Base-by-base conservation (phyloP, 352 stramenopile genomes). In the Aphanomyces invadans region DNA sequence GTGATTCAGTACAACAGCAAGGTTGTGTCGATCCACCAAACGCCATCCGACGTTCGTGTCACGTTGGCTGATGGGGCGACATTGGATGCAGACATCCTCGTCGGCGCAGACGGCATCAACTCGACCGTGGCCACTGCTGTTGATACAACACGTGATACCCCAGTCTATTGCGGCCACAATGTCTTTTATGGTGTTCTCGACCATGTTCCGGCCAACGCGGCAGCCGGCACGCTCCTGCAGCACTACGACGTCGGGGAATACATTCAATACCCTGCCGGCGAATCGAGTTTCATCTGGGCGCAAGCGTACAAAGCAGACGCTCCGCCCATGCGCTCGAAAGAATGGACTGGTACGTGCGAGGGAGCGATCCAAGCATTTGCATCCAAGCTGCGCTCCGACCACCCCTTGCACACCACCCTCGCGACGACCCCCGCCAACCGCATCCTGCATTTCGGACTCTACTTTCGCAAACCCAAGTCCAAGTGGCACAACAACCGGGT, bases 1-100 rank as follows among this genome's bases (percentile, higher is more conserved):
- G 21, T 25, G 44, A 52, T 52, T 25, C 44, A 52, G 12, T 52
- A 52, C 44, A 52, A 52, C 12, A 52, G 44, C 44, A 52, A 52
- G 5, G 44, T 52, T 19, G 21, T 25, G 21, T n/a, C 44, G 4
- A 52, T 52, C 44, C 44, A 52, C 44, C 44, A 52, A 52, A 25
- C 12, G 4, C 12, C 12, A 21, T 26, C 44, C 12, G 4, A n/a
- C 4, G 44, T 52, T 19, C 44, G 23, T 25, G 44, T 52, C 5
- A 52, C 44, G 23, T 52, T 52, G 44, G 44, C 7, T 9, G 21
- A 52, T 19, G 44, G 44, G 12, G 44, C 12, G 44, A 52, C 44
- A 52, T 25, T 52, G 12, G 7, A 52, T 26, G 44, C 12, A 4
- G 44, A 52, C 19, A 25, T 52, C 21, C 4, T 52, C 12, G 44